Evolutionary conservation across 2,329 filamentous ascomycete genomes (phyloP).

Genomic region (Colletotrichum filicis): DNA sequence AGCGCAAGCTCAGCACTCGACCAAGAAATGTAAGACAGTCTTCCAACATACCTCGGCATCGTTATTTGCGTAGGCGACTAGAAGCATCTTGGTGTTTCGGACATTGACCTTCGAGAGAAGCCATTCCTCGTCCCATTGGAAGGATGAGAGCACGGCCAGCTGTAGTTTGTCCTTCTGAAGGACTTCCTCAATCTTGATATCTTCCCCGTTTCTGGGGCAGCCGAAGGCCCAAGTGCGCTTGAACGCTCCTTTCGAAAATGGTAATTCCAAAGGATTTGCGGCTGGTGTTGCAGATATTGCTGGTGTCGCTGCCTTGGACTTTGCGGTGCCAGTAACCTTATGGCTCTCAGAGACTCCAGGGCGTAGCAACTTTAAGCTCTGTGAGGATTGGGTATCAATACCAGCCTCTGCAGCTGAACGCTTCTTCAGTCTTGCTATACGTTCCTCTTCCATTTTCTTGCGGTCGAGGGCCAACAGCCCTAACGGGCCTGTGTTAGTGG

Average conservation of each 20-base stretch:
- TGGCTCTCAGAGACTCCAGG: neutral
- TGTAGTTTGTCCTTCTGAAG: conserved; percentile 78
- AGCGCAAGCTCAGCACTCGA: neutral
- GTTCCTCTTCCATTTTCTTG: conserved; percentile 86
- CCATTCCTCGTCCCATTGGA: conserved; percentile 87
- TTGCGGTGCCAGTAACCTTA: neutral
- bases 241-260: conserved; percentile 70
- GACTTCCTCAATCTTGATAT: conserved; percentile 90
- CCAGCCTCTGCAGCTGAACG: conserved; percentile 40
- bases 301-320: neutral
- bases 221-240: conserved; percentile 84
- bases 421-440: conserved; percentile 77
- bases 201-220: conserved; percentile 69
- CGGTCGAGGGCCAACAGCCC: conserved; percentile 73
- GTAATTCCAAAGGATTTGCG: conserved; percentile 40
- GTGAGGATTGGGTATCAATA: conserved; percentile 24
- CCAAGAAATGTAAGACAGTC: neutral
- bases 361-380: conserved; percentile 36
- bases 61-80: conserved; percentile 66
- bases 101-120: conserved; percentile 76
- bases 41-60: conserved; percentile 60
- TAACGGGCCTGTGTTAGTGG: conserved; percentile 34
- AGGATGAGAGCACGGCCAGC: conserved; percentile 86
- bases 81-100: conserved; percentile 68
- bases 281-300: neutral